Evolutionary conservation across 1,139 yeast species (phyloP).

Genomic region (Diutina siamensis): DNA sequence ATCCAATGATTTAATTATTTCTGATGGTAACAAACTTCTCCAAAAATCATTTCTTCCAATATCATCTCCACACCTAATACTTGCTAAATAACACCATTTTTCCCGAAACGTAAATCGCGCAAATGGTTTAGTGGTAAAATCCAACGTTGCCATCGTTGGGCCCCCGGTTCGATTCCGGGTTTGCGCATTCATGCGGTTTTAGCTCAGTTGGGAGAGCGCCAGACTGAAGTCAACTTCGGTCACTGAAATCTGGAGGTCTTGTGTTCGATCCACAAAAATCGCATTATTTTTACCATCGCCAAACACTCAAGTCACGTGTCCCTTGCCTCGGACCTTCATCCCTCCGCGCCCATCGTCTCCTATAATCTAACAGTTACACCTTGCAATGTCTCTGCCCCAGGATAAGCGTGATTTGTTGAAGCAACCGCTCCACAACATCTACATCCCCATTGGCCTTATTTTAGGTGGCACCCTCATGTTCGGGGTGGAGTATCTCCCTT

Average conservation of each 20-base stretch:
- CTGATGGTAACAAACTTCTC: too few relatives aligned
- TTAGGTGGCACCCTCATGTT: constrained; percentile 51
- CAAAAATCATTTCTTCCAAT: too few relatives aligned
- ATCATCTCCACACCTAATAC: too few relatives aligned
- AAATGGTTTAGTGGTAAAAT: background rate
- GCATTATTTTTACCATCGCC: background rate
- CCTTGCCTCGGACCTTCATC: too few relatives aligned
- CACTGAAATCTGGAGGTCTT: constrained; percentile 5
- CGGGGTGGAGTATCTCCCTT: constrained; percentile 39
- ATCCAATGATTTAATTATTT: too few relatives aligned
- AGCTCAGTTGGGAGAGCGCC: constrained; percentile 6
- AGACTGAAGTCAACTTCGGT: constrained; percentile 5
- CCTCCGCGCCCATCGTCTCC: too few relatives aligned
- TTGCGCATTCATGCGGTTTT: background rate
- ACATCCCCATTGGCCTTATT: constrained; percentile 53
- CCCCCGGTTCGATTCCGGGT: background rate
- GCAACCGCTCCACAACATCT: constrained; percentile 61
- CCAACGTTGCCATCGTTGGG: background rate
- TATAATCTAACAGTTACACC: too few relatives aligned
- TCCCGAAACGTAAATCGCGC: too few relatives aligned
- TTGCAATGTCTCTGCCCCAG: constrained; percentile 8
- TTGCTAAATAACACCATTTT: too few relatives aligned
- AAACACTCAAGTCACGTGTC: background rate
- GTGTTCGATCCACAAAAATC: constrained; percentile 5
- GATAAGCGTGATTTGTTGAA: constrained; percentile 41